Base-by-base conservation (phyloP, 805 yeast species). In the Candida glaebosa region DNA sequence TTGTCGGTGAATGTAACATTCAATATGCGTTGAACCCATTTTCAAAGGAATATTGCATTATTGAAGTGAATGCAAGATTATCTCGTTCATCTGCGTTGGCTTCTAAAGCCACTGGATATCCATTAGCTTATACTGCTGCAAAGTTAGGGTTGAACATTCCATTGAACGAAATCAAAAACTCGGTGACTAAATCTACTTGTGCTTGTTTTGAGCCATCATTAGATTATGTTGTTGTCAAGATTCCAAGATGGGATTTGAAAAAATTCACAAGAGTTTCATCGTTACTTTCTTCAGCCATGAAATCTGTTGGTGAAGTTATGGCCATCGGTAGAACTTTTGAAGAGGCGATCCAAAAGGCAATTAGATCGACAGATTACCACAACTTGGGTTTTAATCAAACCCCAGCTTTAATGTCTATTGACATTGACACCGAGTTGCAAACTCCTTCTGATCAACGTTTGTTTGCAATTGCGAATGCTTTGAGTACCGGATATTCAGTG, bases 251-350 rank as follows among this genome's bases (percentile, higher is more conserved):
- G 99, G 99, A 91, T 70, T 78, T 91, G 70, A 86, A 87, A 75
- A 91, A 91, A 70, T 91, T 91, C 70, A 87, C 91, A 47, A 79
- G 96, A 63, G 98, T 91, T 30, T 85, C 95, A 16, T 82, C 87
- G 39, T 75, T 82, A 61, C 78, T 91, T 54, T 84, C 93, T 7
- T 89, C 97, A 2, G 81, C 96, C 22, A 91, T 91, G 99, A 91
- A 91, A 71, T 89, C 97, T 47, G 98, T 91, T 51, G 99, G 99
- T 74, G 99, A 91, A 67, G 98, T 93, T 40, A 91, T 91, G 99
- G 79, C 91, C 52, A 87, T 91, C 58, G 99, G 99, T 58, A 79
- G 99, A 65, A 91, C 95, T 19, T 91, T 91, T 53, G 99, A 91
- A 68, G 99, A 91, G 64, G 96, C 97, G 7, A 87, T 91, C 50